A percentile compares a stretch with the other conserved stretches of the same genome.
These are phyloP conservation scores for Phaeosphaeria sp. DNA, from an alignment of 2,329 filamentous ascomycete genomes.

Conservation along the genomic window DNA sequence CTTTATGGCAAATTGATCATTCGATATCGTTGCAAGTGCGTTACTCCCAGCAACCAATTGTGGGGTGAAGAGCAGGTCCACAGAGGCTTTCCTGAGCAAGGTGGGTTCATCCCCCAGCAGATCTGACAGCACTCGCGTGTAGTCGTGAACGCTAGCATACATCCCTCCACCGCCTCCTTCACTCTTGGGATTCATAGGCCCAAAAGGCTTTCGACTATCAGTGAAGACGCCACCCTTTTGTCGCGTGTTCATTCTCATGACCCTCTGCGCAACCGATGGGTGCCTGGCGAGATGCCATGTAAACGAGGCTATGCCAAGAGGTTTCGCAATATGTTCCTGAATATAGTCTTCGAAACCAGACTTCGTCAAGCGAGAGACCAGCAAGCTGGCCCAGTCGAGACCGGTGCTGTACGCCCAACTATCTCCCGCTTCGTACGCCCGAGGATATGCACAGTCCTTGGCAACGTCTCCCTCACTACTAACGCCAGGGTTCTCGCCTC, in stretches of 20 bases:
- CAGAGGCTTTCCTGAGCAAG: slow-evolving; percentile 21
- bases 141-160: slow-evolving; percentile 29
- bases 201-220: slow-evolving; percentile 3
- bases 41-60: slow-evolving; percentile 34
- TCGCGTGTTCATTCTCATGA: slow-evolving; percentile 18
- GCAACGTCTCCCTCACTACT: slow-evolving; percentile 17
- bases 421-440: slow-evolving; percentile 45
- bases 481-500: slow-evolving; percentile 26
- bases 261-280: slow-evolving; percentile 20
- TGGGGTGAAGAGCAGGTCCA: slow-evolving; percentile 30
- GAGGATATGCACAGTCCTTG: slow-evolving; percentile 44
- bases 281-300: slow-evolving; percentile 27
- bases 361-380: slow-evolving; percentile 52
- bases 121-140: slow-evolving; percentile 29
- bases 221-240: slow-evolving; percentile 23
- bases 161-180: slow-evolving; percentile 31
- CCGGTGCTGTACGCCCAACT: slow-evolving; percentile 59
- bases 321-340: slow-evolving; percentile 51
- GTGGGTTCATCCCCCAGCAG: slow-evolving; percentile 22
- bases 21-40: slow-evolving; percentile 31
- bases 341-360: slow-evolving; percentile 52
- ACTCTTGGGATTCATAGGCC: slow-evolving; percentile 13
- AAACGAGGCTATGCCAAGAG: slow-evolving; percentile 45
- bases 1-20: slow-evolving; percentile 5
- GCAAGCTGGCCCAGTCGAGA: slow-evolving; percentile 58